Conservation (phyloP, 2,329 filamentous ascomycete species). For the Capronia epimyces region DNA sequence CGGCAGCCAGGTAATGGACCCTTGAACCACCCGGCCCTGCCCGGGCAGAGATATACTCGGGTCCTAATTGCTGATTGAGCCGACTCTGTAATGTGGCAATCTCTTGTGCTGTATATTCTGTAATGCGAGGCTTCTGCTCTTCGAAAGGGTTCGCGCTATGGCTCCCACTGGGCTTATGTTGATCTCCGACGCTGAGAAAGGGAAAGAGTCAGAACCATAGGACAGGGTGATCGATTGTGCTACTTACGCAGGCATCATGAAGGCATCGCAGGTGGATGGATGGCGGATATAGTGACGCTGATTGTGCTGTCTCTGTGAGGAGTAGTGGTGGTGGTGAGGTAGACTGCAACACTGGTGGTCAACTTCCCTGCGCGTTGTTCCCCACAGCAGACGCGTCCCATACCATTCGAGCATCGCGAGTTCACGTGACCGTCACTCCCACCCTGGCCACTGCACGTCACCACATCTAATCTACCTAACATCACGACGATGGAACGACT, state of each 20-base stretch:
- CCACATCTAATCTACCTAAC: too few relatives aligned
- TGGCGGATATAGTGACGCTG: not conserved
- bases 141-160: slow-evolving; percentile 69
- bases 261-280: not conserved
- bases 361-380: too few relatives aligned
- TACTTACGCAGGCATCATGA: slow-evolving; percentile 10
- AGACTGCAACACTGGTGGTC: not conserved
- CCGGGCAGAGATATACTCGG: slow-evolving; percentile 88
- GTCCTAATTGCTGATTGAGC: slow-evolving; percentile 87
- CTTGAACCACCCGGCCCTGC: slow-evolving; percentile 76
- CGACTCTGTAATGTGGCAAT: slow-evolving; percentile 81
- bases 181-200: slow-evolving; percentile 27
- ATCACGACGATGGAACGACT: too few relatives aligned
- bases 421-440: not conserved
- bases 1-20: slow-evolving; percentile 90
- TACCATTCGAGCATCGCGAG: not conserved
- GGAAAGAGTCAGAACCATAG: not conserved
- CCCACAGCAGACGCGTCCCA: not conserved
- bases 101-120: slow-evolving; percentile 80
- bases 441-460: too few relatives aligned
- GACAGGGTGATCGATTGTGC: not conserved
- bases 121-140: slow-evolving; percentile 61
- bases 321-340: not conserved
- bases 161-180: slow-evolving; percentile 27
- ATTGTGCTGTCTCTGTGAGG: not conserved